phyloP scores from a whole-genome alignment of 495 filamentous ascomycete species.

The Pyrenopolyporus hunteri region DNA sequence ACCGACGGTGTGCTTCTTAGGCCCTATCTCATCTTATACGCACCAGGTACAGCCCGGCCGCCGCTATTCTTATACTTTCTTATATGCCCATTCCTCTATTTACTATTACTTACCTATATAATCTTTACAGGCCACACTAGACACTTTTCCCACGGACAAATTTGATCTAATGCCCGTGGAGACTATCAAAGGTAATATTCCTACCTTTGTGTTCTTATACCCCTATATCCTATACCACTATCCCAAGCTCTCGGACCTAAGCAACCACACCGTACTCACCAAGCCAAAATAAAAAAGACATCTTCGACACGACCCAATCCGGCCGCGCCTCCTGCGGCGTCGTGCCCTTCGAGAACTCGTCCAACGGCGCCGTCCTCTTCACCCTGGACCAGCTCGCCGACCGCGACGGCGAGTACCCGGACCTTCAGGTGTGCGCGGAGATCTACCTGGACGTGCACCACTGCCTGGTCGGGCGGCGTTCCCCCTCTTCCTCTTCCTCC shows the following conservation, averaged over 20 bases:
- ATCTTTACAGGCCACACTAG: conserved; percentile 65
- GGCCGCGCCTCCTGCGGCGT: conserved; percentile 70
- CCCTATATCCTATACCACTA: background rate
- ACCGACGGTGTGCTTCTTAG: conserved; percentile 75
- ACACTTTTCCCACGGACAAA: conserved; percentile 61
- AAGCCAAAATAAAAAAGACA: conserved; percentile 55
- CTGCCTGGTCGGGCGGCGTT: conserved; percentile 67
- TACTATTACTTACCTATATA: background rate
- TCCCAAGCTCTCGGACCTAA: background rate
- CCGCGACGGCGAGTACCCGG: conserved; percentile 60
- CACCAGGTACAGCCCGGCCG: conserved; percentile 71
- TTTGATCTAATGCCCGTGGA: conserved; percentile 62
- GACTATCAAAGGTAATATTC: conserved; percentile 63
- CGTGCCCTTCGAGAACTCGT: conserved; percentile 94
- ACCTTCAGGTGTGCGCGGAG: conserved; percentile 78
- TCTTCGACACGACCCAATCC: conserved; percentile 79
- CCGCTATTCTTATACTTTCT: background rate
- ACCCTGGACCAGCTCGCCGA: conserved; percentile 90
- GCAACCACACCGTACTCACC: background rate
- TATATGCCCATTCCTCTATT: background rate
- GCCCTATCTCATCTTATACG: conserved; percentile 83
- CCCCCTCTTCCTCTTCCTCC: conserved; percentile 25
- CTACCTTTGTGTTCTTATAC: background rate
- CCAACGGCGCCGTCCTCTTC: conserved; percentile 86
- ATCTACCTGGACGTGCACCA: conserved; percentile 85